A percentile compares a stretch with the other conserved stretches of the same genome.
Conservation (phyloP, 805 yeast species). For the Komagataella populi region DNA sequence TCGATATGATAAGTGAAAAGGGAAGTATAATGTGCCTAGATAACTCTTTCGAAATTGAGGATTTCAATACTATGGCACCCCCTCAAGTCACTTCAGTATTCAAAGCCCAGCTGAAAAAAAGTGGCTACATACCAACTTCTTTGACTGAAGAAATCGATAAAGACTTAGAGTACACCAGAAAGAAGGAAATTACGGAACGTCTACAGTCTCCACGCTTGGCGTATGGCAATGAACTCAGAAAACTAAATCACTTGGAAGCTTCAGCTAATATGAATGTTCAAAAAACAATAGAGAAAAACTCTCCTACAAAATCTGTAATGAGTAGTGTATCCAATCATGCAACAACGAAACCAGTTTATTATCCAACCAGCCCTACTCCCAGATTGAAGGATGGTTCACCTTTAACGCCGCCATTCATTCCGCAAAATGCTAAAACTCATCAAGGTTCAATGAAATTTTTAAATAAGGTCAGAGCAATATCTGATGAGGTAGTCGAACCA, state of each 20-base stretch:
- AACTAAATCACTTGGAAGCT: neutral
- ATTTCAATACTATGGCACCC: neutral
- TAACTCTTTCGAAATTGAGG: neutral
- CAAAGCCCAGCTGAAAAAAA: neutral
- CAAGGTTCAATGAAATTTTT: neutral
- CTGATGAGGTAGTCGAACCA: neutral
- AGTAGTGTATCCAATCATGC: neutral
- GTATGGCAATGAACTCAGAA: neutral
- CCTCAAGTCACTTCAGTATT: neutral
- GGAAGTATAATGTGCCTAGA: neutral
- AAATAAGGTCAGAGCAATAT: neutral
- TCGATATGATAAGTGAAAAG: neutral
- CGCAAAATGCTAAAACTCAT: neutral
- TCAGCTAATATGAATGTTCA: neutral
- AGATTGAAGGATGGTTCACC: neutral
- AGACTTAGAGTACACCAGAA: neutral
- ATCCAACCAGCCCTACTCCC: neutral
- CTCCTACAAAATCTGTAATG: neutral
- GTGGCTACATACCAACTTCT: neutral
- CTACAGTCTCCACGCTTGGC: neutral
- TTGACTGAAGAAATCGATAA: neutral
- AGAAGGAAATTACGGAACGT: neutral
- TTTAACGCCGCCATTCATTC: neutral
- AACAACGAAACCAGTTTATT: neutral
- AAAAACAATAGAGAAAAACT: neutral